Base-by-base conservation (phyloP, 2,329 filamentous ascomycete genomes). In the Epichloe gansuensis region DNA sequence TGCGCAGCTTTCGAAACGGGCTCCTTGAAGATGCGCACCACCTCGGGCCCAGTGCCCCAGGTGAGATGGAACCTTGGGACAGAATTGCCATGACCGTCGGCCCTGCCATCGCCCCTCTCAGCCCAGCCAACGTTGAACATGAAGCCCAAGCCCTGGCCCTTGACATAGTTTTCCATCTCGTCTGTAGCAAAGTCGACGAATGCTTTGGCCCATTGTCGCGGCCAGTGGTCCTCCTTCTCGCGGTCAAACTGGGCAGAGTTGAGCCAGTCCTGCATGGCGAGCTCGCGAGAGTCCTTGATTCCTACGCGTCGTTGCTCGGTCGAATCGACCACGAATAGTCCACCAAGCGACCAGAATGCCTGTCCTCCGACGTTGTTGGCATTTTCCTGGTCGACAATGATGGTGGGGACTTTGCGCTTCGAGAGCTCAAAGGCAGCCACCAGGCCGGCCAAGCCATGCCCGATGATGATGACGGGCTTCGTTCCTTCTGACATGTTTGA, bases 321-420 rank as follows among this genome's bases (percentile, higher is more conserved):
- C 8, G 77, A 80, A 65, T 82, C 63, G 51, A 82, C 78, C 64
- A 75, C 71, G 66, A 82, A 82, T 27, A 82, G 61, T 38, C 79
- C 79, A 36, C 79, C 80, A 1, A 82, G 72, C 3, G 79, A 82
- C 77, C 78, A 82, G 61, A 81, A 82, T 6, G 79, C 79, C 63
- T 82, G 79, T 2, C 79, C 79, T 53, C 80, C 80, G 9, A 82
- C 68, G 57, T 72, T 81, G 55, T 70, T 63, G 34, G 68, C 70
- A 53, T 75, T 76, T 60, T 82, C 79, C 60, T 82, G 79, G 64
- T 82, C 80, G 49, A 82, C 50, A 42, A 81, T 63, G 47, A 81
- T 53, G 38, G 69, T 69, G 2, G 70, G 72, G n/a, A 81, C 66
- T 49, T 70, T 66, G 53, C 70, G 74, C 59, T 72, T 66, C 13